phyloP scores from a whole-genome alignment of 139 green algal species.

The Tetradesmus obliquus region DNA sequence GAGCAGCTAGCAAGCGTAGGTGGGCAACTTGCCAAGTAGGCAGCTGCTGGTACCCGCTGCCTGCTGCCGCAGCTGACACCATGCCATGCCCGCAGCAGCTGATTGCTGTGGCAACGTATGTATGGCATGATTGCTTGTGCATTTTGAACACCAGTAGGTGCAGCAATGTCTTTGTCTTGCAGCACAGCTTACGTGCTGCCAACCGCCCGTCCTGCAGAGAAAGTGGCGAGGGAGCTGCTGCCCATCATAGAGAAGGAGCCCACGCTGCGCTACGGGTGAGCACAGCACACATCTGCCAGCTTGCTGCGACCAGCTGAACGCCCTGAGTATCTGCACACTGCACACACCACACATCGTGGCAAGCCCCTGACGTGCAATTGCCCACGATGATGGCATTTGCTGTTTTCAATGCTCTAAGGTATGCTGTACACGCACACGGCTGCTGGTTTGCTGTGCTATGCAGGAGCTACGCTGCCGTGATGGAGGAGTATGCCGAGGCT shows the following conservation, averaged over 20 bases:
- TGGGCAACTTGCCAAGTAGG: background rate
- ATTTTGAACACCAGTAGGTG: background rate
- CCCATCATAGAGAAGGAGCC: conserved; percentile 69
- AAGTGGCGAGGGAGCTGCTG: conserved; percentile 66
- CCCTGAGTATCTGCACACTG: background rate
- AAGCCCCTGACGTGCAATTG: no score
- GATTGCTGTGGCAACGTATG: no score
- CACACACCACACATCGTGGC: no score
- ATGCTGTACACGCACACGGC: background rate
- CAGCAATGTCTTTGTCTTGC: background rate
- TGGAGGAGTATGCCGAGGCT: conserved; percentile 74
- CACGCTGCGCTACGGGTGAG: conserved; percentile 58
- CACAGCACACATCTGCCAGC: background rate
- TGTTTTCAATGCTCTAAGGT: no score
- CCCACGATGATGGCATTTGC: no score
- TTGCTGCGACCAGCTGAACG: background rate
- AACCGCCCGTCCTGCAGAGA: conserved; percentile 42
- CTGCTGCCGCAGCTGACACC: background rate
- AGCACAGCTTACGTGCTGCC: background rate
- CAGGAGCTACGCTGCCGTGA: background rate
- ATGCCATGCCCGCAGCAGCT: background rate
- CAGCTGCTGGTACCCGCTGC: background rate
- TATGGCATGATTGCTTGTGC: no score
- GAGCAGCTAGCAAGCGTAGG: conserved; percentile 58
- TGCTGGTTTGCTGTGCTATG: background rate